phyloP scores from a whole-genome alignment of 345 rosid genomes.

The Citrus cavaleriei region DNA sequence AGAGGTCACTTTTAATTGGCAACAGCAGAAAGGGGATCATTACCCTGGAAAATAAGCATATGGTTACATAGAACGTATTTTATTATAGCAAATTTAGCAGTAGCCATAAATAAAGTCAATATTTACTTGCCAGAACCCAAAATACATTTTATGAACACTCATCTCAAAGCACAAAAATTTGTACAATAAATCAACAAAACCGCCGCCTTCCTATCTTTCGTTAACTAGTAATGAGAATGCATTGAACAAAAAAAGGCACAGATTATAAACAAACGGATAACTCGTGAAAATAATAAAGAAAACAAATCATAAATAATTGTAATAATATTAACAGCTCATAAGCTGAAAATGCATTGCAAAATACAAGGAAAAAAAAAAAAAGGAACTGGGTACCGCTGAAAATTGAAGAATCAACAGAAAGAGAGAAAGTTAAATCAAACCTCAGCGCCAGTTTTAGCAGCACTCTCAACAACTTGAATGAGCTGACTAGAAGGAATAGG shows the following conservation, averaged over 20 bases:
- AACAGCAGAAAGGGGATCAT: background rate
- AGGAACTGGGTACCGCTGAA: background rate
- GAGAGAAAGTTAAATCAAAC: constrained; percentile 24
- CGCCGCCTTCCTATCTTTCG: background rate
- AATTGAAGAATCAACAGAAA: background rate
- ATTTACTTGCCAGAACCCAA: background rate
- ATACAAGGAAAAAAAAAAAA: background rate
- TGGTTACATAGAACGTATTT: background rate
- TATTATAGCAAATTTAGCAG: background rate
- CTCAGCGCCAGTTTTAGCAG: constrained; percentile 89
- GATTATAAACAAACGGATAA: too few species aligned
- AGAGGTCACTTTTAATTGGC: background rate
- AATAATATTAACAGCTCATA: background rate
- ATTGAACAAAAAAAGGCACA: too few species aligned
- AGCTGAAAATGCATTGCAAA: background rate
- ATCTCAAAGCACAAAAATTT: background rate
- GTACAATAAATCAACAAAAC: background rate
- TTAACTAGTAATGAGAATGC: background rate
- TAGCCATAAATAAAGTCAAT: background rate
- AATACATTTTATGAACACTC: background rate
- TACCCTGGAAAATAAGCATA: background rate
- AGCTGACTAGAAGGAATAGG: constrained; percentile 61
- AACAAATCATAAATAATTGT: too few species aligned
- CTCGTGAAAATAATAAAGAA: too few species aligned
- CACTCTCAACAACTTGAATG: constrained; percentile 72